Conservation (phyloP, 768 basidiomycete species). For the Mycena crocata region DNA sequence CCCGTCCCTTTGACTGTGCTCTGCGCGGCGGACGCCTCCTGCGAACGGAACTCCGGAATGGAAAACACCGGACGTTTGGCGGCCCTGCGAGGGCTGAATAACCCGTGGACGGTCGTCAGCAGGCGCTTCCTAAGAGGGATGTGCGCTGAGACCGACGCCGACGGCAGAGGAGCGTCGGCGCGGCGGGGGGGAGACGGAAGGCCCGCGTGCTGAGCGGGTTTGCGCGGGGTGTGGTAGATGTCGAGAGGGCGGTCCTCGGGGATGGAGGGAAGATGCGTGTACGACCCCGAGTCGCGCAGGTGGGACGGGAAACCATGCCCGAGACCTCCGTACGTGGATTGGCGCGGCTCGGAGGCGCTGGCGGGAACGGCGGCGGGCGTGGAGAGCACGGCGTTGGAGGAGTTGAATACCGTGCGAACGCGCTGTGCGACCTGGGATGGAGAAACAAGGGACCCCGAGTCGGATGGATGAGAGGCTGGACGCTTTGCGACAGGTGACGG, state of each 20-base stretch:
- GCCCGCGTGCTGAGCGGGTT: conserved; percentile 10
- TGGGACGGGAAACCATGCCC: conserved; percentile 13
- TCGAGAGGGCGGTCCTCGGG: conserved; percentile 1
- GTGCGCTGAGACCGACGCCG: neutral
- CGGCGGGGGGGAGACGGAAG: conserved; percentile 4
- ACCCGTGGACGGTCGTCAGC: conserved; percentile 10
- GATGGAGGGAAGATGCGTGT: conserved; percentile 17
- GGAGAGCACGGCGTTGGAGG: neutral
- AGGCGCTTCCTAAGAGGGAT: conserved; percentile 9
- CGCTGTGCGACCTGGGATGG: neutral
- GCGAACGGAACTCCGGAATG: conserved; percentile 17
- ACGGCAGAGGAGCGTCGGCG: neutral
- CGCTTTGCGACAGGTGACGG: neutral
- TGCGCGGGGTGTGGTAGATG: neutral
- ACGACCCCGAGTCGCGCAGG: neutral
- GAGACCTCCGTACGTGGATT: neutral
- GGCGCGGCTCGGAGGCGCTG: neutral
- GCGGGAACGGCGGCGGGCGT: neutral
- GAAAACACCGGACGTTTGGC: conserved; percentile 10
- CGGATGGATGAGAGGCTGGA: too few relatives aligned
- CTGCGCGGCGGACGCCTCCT: conserved; percentile 6
- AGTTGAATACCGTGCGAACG: too few relatives aligned
- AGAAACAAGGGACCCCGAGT: neutral
- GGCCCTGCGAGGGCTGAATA: conserved; percentile 18
- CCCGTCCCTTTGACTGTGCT: neutral